Conservation (phyloP, 164 flowering plant genomes). For the Stephania yunnanensis region DNA sequence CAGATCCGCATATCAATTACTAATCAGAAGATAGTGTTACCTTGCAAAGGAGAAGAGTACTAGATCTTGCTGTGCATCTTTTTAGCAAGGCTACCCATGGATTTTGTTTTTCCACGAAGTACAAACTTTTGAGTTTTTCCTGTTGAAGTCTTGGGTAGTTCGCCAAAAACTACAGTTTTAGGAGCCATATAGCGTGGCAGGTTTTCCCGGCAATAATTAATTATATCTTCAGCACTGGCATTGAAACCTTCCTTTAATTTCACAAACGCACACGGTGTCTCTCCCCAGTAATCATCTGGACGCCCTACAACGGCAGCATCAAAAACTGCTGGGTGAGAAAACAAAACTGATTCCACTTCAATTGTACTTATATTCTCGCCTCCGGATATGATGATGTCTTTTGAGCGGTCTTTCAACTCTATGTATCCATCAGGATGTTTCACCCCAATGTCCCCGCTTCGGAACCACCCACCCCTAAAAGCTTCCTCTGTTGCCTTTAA, state of each 20-base stretch:
- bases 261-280: slow-evolving; percentile 62
- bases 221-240: slow-evolving; percentile 35
- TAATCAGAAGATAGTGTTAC: too few relatives aligned
- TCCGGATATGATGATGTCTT: too few relatives aligned
- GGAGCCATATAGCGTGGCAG: slow-evolving; percentile 61
- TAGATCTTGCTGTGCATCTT: slow-evolving; percentile 19
- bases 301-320: too few relatives aligned
- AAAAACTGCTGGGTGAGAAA: too few relatives aligned
- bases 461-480: too few relatives aligned
- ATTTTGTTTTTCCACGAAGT: slow-evolving; percentile 46
- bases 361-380: too few relatives aligned
- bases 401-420: too few relatives aligned
- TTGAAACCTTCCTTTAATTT: slow-evolving; percentile 36
- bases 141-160: slow-evolving; percentile 48
- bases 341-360: too few relatives aligned
- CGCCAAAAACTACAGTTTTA: slow-evolving; percentile 38
- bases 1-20: too few relatives aligned
- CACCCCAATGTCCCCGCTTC: too few relatives aligned
- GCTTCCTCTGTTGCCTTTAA: too few relatives aligned
- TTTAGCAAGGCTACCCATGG: slow-evolving; percentile 26
- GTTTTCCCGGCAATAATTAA: slow-evolving; percentile 34
- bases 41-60: not conserved
- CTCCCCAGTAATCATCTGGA: slow-evolving; percentile 33
- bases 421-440: too few relatives aligned
- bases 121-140: slow-evolving; percentile 66